Base-by-base conservation (phyloP, 1,284 basidiomycete species). In the Ustilago trichophora region DNA sequence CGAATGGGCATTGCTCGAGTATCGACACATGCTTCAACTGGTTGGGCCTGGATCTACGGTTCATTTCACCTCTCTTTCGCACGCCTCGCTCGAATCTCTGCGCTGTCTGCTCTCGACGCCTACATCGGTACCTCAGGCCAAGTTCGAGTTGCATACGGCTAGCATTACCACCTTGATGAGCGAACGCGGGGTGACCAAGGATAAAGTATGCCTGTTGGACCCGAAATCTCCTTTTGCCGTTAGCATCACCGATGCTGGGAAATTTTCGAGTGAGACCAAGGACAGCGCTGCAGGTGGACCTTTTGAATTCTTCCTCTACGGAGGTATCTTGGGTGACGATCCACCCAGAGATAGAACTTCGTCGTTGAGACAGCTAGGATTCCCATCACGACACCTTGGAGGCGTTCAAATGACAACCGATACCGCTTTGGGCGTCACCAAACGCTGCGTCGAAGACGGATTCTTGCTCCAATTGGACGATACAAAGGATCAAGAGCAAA, bases 351-450 rank as follows among this genome's bases (percentile, higher is more conserved):
- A 95, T 46, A 50, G 79, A 38, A 98, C 95, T 0, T 87, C 88
- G 3, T 91, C 95, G 78, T 86, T 98, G 35, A 88, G 96, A 24
- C 85, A 85, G 13, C 84, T 93, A 15, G 93, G 93, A 0, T 98
- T 96, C 80, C 91, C 92, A 0, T 87, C 57, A 0, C 49, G 77
- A 7, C 76, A 80, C 36, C 53, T 80, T n/a, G 80, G 79, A 29
- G 51, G 66, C 1, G 85, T 93, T 1, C 96, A 98, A 82, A 98
- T 98, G 95, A 98, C 95, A 22, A 98, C 95, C 0, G 95, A 98
- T 81, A 98, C 95, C 1, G 95, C 95, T 0, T 85, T 98, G 0
- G 92, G 91, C 8, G 94, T 98, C 6, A 93, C 92, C 0, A 97
- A 95, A 80, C 82, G 87, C 3, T 90, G 96, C 13, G 89, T 94